Percentiles rank a stretch among this genome's conserved stretches.
Conservation (phyloP, 2,329 filamentous ascomycete genomes). For the Aspergillus pseudoglaucus region DNA sequence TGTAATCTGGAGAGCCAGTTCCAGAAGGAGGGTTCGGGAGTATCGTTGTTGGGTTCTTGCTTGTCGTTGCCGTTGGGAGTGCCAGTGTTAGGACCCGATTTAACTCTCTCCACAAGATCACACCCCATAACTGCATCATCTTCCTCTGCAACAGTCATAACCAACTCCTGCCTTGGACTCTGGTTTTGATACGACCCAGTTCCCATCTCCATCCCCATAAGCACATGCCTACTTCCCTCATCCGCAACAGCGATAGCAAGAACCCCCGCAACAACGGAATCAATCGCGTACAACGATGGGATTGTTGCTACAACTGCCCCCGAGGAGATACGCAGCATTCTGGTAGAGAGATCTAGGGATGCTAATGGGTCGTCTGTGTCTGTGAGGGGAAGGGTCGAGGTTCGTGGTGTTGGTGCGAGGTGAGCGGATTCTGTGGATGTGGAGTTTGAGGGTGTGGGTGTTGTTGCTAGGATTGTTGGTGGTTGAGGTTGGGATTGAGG, state of each 20-base stretch:
- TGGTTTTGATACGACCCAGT: conserved; percentile 19
- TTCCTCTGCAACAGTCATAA: conserved; percentile 36
- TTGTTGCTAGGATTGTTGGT: conserved; percentile 34
- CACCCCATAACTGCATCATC: conserved; percentile 36
- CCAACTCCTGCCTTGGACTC: conserved; percentile 7
- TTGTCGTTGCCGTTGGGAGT: background rate
- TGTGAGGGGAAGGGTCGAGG: conserved; percentile 34
- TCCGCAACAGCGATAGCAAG: conserved; percentile 41
- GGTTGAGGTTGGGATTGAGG: conserved; percentile 18
- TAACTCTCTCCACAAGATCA: conserved; percentile 29
- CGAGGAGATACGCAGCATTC: conserved; percentile 36
- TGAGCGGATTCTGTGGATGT: conserved; percentile 27
- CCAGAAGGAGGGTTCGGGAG: background rate
- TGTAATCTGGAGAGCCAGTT: too few relatives aligned
- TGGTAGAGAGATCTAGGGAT: conserved; percentile 37
- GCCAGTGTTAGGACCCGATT: conserved; percentile 5
- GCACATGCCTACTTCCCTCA: conserved; percentile 31
- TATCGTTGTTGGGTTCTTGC: background rate
- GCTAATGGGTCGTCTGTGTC: conserved; percentile 36
- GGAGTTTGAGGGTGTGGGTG: conserved; percentile 29
- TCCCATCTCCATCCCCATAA: conserved; percentile 29
- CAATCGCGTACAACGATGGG: conserved; percentile 43
- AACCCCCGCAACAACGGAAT: conserved; percentile 41
- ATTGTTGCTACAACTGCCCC: conserved; percentile 35
- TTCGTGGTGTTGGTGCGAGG: conserved; percentile 27